phyloP scores from a whole-genome alignment of 2,329 filamentous ascomycete species.

The Ceratocystis cacaofunesta region DNA sequence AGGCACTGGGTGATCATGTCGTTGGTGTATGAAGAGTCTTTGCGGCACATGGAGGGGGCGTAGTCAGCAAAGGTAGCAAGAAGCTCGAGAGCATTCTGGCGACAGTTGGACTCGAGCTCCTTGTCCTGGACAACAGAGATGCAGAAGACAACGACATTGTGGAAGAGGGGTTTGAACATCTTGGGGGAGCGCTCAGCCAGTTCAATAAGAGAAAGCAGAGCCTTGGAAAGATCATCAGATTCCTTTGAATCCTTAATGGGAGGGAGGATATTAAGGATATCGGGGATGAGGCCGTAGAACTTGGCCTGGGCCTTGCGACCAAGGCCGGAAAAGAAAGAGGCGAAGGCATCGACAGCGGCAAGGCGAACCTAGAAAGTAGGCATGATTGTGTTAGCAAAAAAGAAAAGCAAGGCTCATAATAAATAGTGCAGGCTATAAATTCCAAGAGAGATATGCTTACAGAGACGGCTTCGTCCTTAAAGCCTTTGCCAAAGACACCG shows the following conservation, averaged over 20 bases:
- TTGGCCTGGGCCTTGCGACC: conserved; percentile 76
- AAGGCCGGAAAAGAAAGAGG: conserved; percentile 85
- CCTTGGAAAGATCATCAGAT: conserved; percentile 80
- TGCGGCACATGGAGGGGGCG: conserved; percentile 84
- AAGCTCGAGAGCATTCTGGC: conserved; percentile 88
- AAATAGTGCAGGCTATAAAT: not conserved
- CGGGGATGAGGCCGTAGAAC: conserved; percentile 74
- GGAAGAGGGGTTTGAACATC: conserved; percentile 95
- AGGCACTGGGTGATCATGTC: conserved; percentile 98
- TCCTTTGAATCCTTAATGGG: conserved; percentile 86
- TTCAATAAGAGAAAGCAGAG: conserved; percentile 81
- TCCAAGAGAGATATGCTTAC: conserved; percentile 33
- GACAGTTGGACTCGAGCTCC: conserved; percentile 74
- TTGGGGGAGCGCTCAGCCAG: conserved; percentile 86
- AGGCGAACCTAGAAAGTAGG: conserved; percentile 53
- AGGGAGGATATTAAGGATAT: conserved; percentile 85
- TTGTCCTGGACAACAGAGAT: conserved; percentile 92
- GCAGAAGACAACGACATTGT: conserved; percentile 81
- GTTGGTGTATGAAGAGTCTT: conserved; percentile 76
- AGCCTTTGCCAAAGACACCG: conserved; percentile 76
- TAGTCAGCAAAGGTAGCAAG: conserved; percentile 98
- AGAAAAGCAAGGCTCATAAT: not conserved
- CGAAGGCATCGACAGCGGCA: conserved; percentile 90
- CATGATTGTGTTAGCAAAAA: not conserved
- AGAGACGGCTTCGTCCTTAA: conserved; percentile 71